These are phyloP conservation scores for Pseudogymnoascus sp. DNA, from an alignment of 2,329 filamentous ascomycete genomes.

Conservation along the genomic window DNA sequence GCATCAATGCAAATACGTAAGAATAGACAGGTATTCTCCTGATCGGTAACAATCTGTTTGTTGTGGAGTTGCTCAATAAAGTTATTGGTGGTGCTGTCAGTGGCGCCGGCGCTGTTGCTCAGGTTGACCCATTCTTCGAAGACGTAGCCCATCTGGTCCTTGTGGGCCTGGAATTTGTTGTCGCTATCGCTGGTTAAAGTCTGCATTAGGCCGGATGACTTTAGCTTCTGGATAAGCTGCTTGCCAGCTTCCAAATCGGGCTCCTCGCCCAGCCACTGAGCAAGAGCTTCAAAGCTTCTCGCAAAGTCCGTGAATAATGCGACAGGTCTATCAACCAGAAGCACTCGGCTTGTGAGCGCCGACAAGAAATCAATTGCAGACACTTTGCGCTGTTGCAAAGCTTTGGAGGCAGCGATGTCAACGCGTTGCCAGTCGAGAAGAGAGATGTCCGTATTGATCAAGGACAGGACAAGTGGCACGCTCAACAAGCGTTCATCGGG, in stretches of 20 bases:
- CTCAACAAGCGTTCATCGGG: constrained; percentile 49
- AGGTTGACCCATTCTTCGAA: constrained; percentile 93
- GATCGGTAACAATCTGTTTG: constrained; percentile 62
- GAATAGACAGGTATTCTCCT: constrained; percentile 73
- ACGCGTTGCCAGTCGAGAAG: constrained; percentile 54
- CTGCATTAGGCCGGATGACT: constrained; percentile 47
- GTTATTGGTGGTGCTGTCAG: constrained; percentile 62
- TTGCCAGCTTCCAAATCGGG: constrained; percentile 58
- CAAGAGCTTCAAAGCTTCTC: constrained; percentile 71
- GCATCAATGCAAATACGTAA: constrained; percentile 74
- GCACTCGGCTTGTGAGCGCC: constrained; percentile 67
- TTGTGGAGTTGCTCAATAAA: constrained; percentile 82
- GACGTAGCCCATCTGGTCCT: constrained; percentile 86
- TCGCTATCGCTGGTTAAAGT: constrained; percentile 44
- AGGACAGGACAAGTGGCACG: constrained; percentile 48
- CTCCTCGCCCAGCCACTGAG: constrained; percentile 72
- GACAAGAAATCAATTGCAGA: constrained; percentile 73
- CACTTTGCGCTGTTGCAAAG: constrained; percentile 63
- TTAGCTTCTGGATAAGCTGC: constrained; percentile 61
- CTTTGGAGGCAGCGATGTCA: constrained; percentile 65
- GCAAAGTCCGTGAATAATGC: constrained; percentile 82
- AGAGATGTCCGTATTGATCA: constrained; percentile 50
- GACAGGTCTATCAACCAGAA: constrained; percentile 70
- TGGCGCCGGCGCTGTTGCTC: constrained; percentile 67
- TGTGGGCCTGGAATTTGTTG: constrained; percentile 52